phyloP scores from a whole-genome alignment of 2,329 filamentous ascomycete genomes.

The Nakataea oryzae region DNA sequence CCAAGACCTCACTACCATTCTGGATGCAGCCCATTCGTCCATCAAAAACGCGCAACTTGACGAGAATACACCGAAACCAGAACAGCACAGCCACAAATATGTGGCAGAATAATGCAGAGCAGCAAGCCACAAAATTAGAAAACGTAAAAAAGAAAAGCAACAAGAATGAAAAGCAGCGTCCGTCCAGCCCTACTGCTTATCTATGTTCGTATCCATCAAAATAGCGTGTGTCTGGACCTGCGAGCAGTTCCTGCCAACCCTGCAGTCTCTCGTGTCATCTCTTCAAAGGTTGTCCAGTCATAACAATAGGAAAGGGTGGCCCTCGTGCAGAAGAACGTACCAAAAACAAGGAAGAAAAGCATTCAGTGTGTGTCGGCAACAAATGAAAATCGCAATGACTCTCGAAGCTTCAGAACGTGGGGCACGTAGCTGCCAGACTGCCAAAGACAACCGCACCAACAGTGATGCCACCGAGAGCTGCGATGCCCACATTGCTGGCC shows the following conservation, averaged over 20 bases:
- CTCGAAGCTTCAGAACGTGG: conserved; percentile 17
- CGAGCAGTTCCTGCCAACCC: not conserved
- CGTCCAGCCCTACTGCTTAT: not conserved
- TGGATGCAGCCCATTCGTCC: not conserved
- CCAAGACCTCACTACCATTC: not conserved
- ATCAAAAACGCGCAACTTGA: not conserved
- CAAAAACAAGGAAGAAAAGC: conserved; percentile 1
- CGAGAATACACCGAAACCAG: not conserved
- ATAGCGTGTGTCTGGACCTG: not conserved
- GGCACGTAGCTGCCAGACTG: conserved; percentile 25
- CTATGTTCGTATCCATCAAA: not conserved
- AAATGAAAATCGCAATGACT: not conserved
- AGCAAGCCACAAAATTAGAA: too few relatives aligned
- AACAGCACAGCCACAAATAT: not conserved
- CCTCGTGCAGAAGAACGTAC: not conserved
- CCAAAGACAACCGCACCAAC: conserved; percentile 20
- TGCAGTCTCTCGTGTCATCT: not conserved
- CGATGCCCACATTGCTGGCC: conserved; percentile 22
- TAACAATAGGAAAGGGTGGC: not conserved
- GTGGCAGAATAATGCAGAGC: not conserved
- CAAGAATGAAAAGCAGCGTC: not conserved
- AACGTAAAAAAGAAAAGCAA: too few relatives aligned
- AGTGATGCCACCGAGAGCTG: conserved; percentile 21
- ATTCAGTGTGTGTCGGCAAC: too few relatives aligned
- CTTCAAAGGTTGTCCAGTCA: not conserved